A percentile compares a stretch with the other conserved stretches of the same genome.
Evolutionary conservation across 1,284 basidiomycete species (phyloP).

Genomic region (Athelia psychrophila): DNA sequence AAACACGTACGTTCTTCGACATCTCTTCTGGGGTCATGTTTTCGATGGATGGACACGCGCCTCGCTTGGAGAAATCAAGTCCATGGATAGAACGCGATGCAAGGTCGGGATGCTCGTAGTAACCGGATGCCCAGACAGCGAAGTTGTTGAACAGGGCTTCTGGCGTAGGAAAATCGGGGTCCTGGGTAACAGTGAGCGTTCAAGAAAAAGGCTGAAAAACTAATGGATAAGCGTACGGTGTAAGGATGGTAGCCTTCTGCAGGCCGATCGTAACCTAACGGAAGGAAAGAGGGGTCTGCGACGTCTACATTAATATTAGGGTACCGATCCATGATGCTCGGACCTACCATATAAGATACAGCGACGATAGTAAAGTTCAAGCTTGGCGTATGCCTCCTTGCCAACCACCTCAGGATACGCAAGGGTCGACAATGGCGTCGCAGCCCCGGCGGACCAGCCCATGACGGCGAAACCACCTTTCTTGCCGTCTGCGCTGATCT

Average conservation of each 20-base stretch:
- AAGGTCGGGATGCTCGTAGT: slow-evolving; percentile 24
- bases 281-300: slow-evolving; percentile 26
- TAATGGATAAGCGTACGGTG: too few species aligned
- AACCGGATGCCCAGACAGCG: slow-evolving; percentile 23
- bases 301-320: slow-evolving; percentile 1
- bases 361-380: slow-evolving; percentile 24
- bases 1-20: too few species aligned
- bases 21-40: slow-evolving; percentile 20
- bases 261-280: slow-evolving; percentile 22
- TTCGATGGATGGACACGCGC: slow-evolving; percentile 11
- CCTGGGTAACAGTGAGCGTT: too few species aligned
- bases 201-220: too few species aligned
- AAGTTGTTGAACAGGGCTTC: slow-evolving; percentile 20
- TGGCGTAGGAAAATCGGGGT: slow-evolving; percentile 13
- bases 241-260: slow-evolving; percentile 15
- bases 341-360: slow-evolving; percentile 29
- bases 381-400: slow-evolving; percentile 14
- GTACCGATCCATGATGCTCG: background rate
- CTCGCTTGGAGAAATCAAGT: slow-evolving; percentile 17
- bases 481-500: slow-evolving; percentile 15
- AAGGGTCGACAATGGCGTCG: slow-evolving; percentile 23
- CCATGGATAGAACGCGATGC: slow-evolving; percentile 17
- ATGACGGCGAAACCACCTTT: slow-evolving; percentile 26
- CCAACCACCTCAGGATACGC: slow-evolving; percentile 17
- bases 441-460: slow-evolving; percentile 32